A percentile compares a stretch with the other conserved stretches of the same genome.
Evolutionary conservation across 2,329 filamentous ascomycete species (phyloP).

Genomic region (Pseudogymnoascus sp.): DNA sequence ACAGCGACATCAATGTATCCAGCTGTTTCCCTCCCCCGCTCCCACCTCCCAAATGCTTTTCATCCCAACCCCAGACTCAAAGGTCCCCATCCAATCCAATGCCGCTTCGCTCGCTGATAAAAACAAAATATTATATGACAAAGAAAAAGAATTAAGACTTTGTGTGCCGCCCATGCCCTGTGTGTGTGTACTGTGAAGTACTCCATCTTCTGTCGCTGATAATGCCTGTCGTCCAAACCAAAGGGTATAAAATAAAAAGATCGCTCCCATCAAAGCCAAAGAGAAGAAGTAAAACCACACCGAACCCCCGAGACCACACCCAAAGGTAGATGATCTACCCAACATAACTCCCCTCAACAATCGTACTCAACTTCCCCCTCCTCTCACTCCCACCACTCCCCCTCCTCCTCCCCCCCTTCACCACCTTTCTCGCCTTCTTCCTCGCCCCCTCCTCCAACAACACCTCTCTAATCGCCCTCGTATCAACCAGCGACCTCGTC

Average conservation of each 20-base stretch:
- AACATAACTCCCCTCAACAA: constrained; percentile 3
- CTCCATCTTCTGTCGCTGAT: background rate
- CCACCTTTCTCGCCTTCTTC: background rate
- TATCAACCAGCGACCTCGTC: background rate
- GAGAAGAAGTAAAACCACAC: background rate
- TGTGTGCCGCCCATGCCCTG: background rate
- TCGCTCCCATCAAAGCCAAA: background rate
- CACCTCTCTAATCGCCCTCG: background rate
- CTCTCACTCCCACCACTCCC: background rate
- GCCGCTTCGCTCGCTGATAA: background rate
- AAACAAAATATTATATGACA: background rate
- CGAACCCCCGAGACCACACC: no score
- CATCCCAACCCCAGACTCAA: background rate
- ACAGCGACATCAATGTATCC: background rate
- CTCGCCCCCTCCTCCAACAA: background rate
- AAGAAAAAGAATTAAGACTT: background rate
- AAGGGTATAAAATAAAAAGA: background rate
- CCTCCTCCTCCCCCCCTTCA: background rate
- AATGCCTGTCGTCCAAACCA: background rate
- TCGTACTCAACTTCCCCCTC: background rate
- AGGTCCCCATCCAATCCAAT: background rate
- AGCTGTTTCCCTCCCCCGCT: background rate
- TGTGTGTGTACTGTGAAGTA: background rate
- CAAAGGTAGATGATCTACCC: background rate
- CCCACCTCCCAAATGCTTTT: background rate